Base-by-base conservation (phyloP, 257 asterid species). In the Lithospermum erythrorhizon region DNA sequence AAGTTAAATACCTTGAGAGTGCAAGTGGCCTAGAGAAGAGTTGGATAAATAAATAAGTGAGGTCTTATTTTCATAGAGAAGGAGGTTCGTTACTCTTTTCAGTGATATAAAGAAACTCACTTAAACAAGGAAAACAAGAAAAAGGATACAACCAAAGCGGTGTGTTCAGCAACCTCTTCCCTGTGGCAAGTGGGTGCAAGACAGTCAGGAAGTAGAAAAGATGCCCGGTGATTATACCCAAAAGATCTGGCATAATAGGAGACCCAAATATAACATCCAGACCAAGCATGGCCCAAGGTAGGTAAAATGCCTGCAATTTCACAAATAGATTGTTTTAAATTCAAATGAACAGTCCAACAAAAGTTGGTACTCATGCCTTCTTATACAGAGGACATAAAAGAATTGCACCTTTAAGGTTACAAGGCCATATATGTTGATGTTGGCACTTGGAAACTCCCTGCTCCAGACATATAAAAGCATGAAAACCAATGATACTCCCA, bases 231-330 rank as follows among this genome's bases (percentile, higher is more conserved):
- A 91, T 55, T 53, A 88, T 86, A 29, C 98, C 97, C 68, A 86
- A 56, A 55, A 91, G 85, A 80, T 84, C 95, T 30, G 90, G 98
- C 63, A 68, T 76, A 19, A 86, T 71, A 63, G 87, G 82, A 61
- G 95, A 81, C 48, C 97, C 97, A 72, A 84, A 86, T 56, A 91
- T 83, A 73, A 84, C 95, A 68, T 89, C 95, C 55, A 88, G 76
- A 72, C 83, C 76, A 41, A 91, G 90, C 98, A 88, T 89, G 49
- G 97, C 89, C 98, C 98, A 93, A n/a, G 98, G 98, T 68, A 93
- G 69, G 75, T 89, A 91, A 79, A 91, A 88, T 64, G 97, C 95
- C 98, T 91, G 88, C 66, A 54, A 66, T 55, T 61, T 54, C 62
- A 61, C 23, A 27, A 66, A 23, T 16, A 56, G 30, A 8, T 10